Percentiles rank a stretch among this genome's conserved stretches.
Conservation (phyloP, 345 rosid species). For the Ceriops tagal region DNA sequence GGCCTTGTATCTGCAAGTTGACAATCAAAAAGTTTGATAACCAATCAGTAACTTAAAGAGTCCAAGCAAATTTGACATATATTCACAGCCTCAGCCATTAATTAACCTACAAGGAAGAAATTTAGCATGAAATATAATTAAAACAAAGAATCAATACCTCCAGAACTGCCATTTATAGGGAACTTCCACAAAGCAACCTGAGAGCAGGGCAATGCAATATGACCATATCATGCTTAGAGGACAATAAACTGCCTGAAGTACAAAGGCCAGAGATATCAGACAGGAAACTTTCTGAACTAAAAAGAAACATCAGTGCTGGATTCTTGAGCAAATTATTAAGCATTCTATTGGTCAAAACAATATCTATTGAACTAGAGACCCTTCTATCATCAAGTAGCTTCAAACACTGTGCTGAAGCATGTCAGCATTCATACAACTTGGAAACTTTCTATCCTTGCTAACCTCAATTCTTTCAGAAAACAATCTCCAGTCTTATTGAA, state of each 20-base stretch:
- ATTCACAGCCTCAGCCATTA: background rate
- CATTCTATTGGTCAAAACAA: no score
- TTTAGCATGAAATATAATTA: background rate
- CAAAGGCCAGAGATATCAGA: background rate
- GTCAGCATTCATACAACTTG: no score
- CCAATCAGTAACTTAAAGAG: background rate
- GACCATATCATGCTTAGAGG: slow-evolving; percentile 2
- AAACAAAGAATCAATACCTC: slow-evolving; percentile 41
- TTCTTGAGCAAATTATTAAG: no score
- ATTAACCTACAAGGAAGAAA: background rate
- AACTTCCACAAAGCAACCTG: slow-evolving; percentile 99
- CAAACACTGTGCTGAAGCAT: no score
- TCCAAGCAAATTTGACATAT: background rate
- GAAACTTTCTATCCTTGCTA: no score
- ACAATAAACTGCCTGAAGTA: slow-evolving; percentile 1
- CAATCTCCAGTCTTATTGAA: no score
- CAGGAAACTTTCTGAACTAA: background rate
- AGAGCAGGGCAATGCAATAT: slow-evolving; percentile 1
- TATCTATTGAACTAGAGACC: no score
- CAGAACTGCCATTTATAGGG: slow-evolving; percentile 39
- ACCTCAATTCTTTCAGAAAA: no score
- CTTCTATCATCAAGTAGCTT: no score
- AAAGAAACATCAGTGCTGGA: background rate
- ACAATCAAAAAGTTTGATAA: slow-evolving; percentile 10
- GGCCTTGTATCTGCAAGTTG: slow-evolving; percentile 76